Conservation (phyloP, 2,329 filamentous ascomycete genomes). For the Stylonectria norvegica region DNA sequence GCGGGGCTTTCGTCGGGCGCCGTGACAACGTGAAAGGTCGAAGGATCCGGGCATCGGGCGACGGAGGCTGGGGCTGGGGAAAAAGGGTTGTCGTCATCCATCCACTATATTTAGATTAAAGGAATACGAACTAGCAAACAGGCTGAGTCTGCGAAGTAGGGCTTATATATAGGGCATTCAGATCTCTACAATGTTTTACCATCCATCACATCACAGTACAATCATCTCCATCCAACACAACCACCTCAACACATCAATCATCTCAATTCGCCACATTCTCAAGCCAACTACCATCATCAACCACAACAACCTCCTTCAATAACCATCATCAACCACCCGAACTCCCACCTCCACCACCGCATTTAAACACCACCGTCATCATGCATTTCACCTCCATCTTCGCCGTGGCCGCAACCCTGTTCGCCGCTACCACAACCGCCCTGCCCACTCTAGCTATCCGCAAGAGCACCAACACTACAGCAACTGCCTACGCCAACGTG, state of each 20-base stretch:
- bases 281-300: background rate
- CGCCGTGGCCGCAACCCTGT: background rate
- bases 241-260: background rate
- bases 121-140: background rate
- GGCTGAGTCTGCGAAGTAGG: background rate
- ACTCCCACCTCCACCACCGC: background rate
- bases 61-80: no score
- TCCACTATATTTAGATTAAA: background rate
- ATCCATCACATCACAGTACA: background rate
- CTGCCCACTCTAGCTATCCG: background rate
- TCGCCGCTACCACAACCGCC: background rate
- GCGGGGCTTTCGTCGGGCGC: background rate
- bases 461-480: background rate
- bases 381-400: background rate
- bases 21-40: background rate
- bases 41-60: background rate
- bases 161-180: background rate
- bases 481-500: conserved; percentile 2
- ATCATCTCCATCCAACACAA: background rate
- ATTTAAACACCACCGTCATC: background rate
- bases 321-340: background rate
- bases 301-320: background rate
- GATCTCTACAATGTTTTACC: background rate
- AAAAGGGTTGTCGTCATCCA: background rate
- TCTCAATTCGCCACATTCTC: background rate